phyloP scores from a whole-genome alignment of 805 yeast genomes.

The Suhomyces sp. region DNA sequence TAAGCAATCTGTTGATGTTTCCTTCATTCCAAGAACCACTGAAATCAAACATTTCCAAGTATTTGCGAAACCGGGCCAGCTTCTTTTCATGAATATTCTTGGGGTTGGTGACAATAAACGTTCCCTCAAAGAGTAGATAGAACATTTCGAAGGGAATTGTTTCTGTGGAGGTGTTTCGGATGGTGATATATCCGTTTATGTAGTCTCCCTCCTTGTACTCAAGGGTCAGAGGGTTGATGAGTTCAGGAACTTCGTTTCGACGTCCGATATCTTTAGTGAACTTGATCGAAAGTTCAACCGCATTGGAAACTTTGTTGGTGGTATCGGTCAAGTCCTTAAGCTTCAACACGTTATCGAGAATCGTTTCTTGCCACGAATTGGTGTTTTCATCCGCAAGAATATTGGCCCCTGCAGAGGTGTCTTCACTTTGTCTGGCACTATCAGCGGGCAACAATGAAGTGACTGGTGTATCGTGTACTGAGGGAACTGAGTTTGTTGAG shows the following conservation, averaged over 20 bases:
- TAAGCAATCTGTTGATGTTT: slow-evolving; percentile 29
- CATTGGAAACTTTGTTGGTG: slow-evolving; percentile 24
- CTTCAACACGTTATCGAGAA: slow-evolving; percentile 37
- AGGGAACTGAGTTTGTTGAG: slow-evolving; percentile 1
- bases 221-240: slow-evolving; percentile 29
- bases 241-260: slow-evolving; percentile 24
- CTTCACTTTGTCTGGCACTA: too few relatives aligned
- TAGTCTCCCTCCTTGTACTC: slow-evolving; percentile 71
- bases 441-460: not conserved
- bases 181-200: slow-evolving; percentile 53
- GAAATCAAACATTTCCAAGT: slow-evolving; percentile 51
- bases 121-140: slow-evolving; percentile 57
- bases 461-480: not conserved
- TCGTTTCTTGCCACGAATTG: slow-evolving; percentile 35
- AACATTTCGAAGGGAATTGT: slow-evolving; percentile 63
- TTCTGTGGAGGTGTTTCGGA: slow-evolving; percentile 40
- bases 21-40: slow-evolving; percentile 51
- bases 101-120: slow-evolving; percentile 25
- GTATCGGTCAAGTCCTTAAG: slow-evolving; percentile 32
- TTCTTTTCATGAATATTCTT: slow-evolving; percentile 9
- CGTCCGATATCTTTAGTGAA: slow-evolving; percentile 38
- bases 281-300: slow-evolving; percentile 25
- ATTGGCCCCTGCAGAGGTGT: too few relatives aligned
- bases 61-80: slow-evolving; percentile 18
- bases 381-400: slow-evolving; percentile 37